A percentile compares a stretch with the other conserved stretches of the same genome.
Conservation (phyloP, 257 asterid genomes). For the Solanum infundibuliforme region DNA sequence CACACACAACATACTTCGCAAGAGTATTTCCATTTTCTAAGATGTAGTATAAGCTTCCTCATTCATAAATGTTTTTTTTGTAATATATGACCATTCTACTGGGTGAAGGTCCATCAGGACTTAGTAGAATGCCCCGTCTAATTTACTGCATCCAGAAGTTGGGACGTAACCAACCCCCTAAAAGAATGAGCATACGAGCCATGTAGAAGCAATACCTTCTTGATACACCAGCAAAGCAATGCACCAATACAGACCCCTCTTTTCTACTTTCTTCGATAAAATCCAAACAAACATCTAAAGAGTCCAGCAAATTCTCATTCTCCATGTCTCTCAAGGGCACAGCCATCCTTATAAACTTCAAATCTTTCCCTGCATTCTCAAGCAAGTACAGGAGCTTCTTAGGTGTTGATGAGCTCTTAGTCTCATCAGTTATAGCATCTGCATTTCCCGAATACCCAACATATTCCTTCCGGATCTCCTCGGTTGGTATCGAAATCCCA, state of each 20-base stretch:
- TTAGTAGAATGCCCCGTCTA: background rate
- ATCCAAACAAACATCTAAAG: constrained; percentile 81
- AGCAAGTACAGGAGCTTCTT: constrained; percentile 65
- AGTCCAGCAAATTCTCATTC: constrained; percentile 71
- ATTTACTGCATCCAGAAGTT: background rate
- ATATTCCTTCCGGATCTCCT: constrained; percentile 75
- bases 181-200: background rate
- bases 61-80: background rate
- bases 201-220: constrained; percentile 52
- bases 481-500: constrained; percentile 44
- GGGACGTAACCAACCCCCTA: background rate
- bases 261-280: constrained; percentile 78
- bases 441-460: constrained; percentile 43
- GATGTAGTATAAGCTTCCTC: background rate
- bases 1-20: background rate
- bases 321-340: constrained; percentile 93
- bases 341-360: constrained; percentile 81
- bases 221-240: constrained; percentile 98
- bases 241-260: constrained; percentile 83
- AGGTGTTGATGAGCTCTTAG: constrained; percentile 51
- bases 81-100: background rate
- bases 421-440: constrained; percentile 32
- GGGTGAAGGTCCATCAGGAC: background rate
- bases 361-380: constrained; percentile 88
- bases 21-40: background rate